Base-by-base conservation (phyloP, 1,284 basidiomycete genomes). In the Coriolopsis trogii region DNA sequence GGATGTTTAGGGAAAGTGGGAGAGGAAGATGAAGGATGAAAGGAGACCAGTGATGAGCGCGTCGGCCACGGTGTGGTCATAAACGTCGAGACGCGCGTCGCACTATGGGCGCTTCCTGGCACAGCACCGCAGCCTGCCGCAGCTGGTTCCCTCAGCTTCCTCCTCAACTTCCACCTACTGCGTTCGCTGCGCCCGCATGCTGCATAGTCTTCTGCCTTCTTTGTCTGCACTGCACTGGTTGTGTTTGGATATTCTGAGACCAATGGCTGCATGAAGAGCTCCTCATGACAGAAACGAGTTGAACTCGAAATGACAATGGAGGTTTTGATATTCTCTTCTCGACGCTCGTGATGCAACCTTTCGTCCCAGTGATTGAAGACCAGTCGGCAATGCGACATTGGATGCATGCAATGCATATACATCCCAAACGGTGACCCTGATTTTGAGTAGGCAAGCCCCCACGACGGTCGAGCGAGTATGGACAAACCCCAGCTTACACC, bases 11-110 rank as follows among this genome's bases (percentile, higher is more conserved):
- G 37, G 30, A 44, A 42, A 38, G 28, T 58, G 44, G 42, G 41
- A 49, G 46, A 37, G 30, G 39, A 36, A 31, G 56, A 49, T 49
- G 52, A 42, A 52, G 48, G 47, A 55, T 46, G 56, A 44, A 53
- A 41, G 30, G 54, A 40, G 51, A 51, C n/a, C n/a, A n/a, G 56
- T 51, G 57, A 48, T 48, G 49, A 48, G 45, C 56, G 55, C 44
- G 53, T 48, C 47, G 47, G 42, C 43, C 51, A 56, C 50, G 55
- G 41, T 55, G 48, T 40, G 50, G 51, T 49, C 47, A 29, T 30
- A 41, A 51, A 55, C n/a, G n/a, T n/a, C n/a, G n/a, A n/a, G 53
- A 57, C 60, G 60, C 57, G 53, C 55, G 58, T 59, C 53, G 53
- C 51, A 34, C 48, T 13, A 50, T 43, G 34, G 51, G 53, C 51